Conservation (phyloP, 805 yeast genomes). For the Cyberlindnera americana region DNA sequence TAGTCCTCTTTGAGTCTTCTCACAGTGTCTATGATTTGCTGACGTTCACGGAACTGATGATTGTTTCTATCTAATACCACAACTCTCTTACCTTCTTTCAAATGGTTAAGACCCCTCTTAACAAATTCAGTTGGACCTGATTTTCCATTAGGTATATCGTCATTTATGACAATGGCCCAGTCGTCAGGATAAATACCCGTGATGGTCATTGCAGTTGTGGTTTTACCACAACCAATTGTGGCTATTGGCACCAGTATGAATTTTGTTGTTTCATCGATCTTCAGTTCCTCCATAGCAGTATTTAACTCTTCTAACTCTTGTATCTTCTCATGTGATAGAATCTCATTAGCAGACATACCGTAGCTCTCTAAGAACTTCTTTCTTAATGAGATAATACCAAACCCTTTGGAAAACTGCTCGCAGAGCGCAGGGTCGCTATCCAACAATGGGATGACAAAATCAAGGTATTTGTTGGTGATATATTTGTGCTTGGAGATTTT, state of each 20-base stretch:
- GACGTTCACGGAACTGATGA: conserved; percentile 66
- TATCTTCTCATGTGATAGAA: conserved; percentile 43
- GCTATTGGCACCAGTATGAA: conserved; percentile 79
- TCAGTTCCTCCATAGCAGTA: conserved; percentile 32
- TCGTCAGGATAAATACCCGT: conserved; percentile 44
- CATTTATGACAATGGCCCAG: conserved; percentile 83
- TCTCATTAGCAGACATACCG: conserved; percentile 57
- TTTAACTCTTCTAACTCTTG: conserved; percentile 38
- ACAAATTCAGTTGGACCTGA: conserved; percentile 48
- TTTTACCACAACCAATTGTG: conserved; percentile 93
- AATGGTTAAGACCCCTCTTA: conserved; percentile 39
- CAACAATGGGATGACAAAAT: conserved; percentile 59
- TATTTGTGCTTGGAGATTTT: conserved; percentile 50
- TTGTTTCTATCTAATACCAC: conserved; percentile 84
- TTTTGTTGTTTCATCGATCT: conserved; percentile 39
- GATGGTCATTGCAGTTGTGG: conserved; percentile 70
- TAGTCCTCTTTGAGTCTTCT: conserved; percentile 39
- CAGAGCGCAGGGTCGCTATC: conserved; percentile 43
- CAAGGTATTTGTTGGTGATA: conserved; percentile 64
- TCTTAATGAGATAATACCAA: conserved; percentile 74
- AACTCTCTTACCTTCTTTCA: conserved; percentile 37
- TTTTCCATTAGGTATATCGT: conserved; percentile 50
- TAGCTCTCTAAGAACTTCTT: conserved; percentile 53
- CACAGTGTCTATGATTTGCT: conserved; percentile 56
- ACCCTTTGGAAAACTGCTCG: conserved; percentile 47